Conservation (phyloP, 306 rosid genomes). For the Erythrophleum fordii region DNA sequence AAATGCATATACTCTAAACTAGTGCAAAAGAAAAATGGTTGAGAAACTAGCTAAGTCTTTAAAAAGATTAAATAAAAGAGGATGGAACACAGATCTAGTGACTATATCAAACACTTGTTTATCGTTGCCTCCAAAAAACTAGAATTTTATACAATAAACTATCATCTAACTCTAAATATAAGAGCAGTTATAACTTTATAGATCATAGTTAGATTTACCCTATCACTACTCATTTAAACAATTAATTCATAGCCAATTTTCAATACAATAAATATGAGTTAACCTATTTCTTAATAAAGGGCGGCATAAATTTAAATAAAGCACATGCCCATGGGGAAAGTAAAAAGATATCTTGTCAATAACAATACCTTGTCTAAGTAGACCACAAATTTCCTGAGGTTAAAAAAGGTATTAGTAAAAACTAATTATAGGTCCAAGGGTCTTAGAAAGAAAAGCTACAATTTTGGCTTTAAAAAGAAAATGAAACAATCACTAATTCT, state of each 20-base stretch:
- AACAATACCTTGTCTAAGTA: conserved; percentile 74
- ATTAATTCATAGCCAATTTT: not conserved
- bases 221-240: not conserved
- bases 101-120: conserved; percentile 76
- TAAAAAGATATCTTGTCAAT: conserved; percentile 69
- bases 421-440: not conserved
- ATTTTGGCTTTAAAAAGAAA: conserved; percentile 4
- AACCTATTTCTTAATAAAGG: conserved; percentile 89
- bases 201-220: conserved; percentile 13
- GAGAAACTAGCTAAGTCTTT: not conserved
- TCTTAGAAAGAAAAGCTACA: conserved; percentile 5
- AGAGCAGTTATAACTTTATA: conserved; percentile 69
- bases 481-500: not conserved
- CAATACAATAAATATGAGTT: conserved; percentile 1
- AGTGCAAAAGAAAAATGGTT: not conserved
- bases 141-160: not conserved
- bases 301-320: conserved; percentile 87
- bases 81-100: conserved; percentile 13
- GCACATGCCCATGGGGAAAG: conserved; percentile 99
- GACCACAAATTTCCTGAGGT: conserved; percentile 84
- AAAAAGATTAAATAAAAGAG: not conserved
- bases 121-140: conserved; percentile 76
- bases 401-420: conserved; percentile 28
- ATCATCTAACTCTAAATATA: conserved; percentile 84
- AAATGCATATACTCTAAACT: not conserved